Evolutionary conservation across 345 rosid species (phyloP).

Genomic region (Euclidium syriacum): DNA sequence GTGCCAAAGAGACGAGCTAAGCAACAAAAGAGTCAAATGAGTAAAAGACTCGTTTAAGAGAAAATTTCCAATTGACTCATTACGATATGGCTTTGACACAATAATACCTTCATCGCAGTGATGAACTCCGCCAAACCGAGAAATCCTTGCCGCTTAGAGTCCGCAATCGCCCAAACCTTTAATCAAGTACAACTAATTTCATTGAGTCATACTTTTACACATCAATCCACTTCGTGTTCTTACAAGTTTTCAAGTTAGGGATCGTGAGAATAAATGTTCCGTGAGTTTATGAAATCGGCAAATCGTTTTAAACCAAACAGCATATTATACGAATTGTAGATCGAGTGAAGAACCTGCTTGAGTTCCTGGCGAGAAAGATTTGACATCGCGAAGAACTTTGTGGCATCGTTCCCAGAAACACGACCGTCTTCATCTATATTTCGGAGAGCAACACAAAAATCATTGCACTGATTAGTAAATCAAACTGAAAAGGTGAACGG

Average conservation of each 20-base stretch:
- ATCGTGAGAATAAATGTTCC: background rate
- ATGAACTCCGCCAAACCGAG: conserved; percentile 68
- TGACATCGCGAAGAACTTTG: conserved; percentile 71
- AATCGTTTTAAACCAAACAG: background rate
- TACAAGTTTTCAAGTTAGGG: background rate
- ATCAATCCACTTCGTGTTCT: background rate
- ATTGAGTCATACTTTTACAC: background rate
- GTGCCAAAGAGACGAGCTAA: conserved; percentile 78
- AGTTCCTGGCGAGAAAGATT: conserved; percentile 87
- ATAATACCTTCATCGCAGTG: conserved; percentile 72
- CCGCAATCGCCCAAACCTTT: conserved; percentile 90
- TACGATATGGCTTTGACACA: background rate
- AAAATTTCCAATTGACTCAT: background rate
- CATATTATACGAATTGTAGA: background rate
- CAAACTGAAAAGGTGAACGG: background rate
- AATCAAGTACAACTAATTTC: background rate
- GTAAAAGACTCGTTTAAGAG: background rate
- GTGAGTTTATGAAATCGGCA: background rate
- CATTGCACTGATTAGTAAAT: background rate
- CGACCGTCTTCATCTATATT: conserved; percentile 75
- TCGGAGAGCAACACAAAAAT: background rate
- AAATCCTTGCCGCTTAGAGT: conserved; percentile 81
- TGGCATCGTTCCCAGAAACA: conserved; percentile 72
- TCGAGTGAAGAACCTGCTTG: conserved; percentile 51
- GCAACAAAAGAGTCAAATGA: background rate